Evolutionary conservation across 768 basidiomycete species (phyloP).

Genomic region (Trametes villosa): DNA sequence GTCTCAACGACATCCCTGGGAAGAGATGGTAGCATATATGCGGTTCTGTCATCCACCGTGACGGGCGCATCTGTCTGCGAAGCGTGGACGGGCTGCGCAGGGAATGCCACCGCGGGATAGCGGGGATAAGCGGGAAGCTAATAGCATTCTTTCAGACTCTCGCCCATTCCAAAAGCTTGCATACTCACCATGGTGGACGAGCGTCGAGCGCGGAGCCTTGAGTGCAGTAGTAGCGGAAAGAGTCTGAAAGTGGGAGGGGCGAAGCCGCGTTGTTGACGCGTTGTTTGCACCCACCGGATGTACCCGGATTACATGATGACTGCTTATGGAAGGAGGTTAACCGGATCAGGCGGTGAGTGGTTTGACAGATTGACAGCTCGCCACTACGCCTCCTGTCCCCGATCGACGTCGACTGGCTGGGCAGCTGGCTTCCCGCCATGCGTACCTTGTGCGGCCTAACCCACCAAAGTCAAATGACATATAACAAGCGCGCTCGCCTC

Average conservation of each 20-base stretch:
- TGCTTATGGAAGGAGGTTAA: not conserved
- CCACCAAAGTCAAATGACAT: not conserved
- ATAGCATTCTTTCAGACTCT: not conserved
- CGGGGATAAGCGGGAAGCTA: not conserved
- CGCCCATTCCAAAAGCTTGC: too few species aligned
- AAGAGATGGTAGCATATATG: conserved; percentile 7
- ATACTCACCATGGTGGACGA: not conserved
- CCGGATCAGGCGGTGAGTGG: not conserved
- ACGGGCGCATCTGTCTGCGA: not conserved
- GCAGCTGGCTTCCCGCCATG: not conserved
- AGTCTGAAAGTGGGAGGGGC: not conserved
- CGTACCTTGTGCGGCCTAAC: too few species aligned
- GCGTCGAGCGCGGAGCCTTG: too few species aligned
- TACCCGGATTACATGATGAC: not conserved
- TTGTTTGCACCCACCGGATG: conserved; percentile 9
- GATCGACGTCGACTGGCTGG: not conserved
- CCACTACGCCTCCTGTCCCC: not conserved
- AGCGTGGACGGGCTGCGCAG: not conserved
- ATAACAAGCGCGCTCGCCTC: not conserved
- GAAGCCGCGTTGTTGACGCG: conserved; percentile 20
- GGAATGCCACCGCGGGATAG: not conserved
- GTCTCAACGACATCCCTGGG: not conserved
- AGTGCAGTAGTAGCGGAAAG: too few species aligned
- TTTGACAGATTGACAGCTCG: conserved; percentile 7
- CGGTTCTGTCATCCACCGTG: not conserved